Conservation (phyloP, 371 early-diverging fungal genomes). For the Cokeromyces recurvatus region DNA sequence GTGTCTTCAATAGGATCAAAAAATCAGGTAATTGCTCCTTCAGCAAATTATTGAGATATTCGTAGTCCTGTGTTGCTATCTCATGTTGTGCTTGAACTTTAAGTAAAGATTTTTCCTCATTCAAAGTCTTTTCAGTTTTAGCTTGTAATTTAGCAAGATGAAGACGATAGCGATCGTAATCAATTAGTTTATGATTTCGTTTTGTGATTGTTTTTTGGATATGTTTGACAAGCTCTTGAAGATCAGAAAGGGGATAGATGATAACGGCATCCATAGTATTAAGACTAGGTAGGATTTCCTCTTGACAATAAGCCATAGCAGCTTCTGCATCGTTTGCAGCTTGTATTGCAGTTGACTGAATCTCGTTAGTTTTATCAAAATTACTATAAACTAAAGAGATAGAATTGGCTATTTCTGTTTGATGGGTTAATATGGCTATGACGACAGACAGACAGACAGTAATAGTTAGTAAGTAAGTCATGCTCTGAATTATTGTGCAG, state of each 20-base stretch:
- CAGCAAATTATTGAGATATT: conserved; percentile 62
- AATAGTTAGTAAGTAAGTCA: not conserved
- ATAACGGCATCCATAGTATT: conserved; percentile 64
- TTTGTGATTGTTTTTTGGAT: conserved; percentile 71
- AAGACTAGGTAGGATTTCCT: conserved; percentile 63
- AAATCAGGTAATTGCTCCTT: conserved; percentile 69
- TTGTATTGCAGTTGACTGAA: conserved; percentile 43
- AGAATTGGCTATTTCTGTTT: conserved; percentile 62
- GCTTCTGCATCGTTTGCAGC: conserved; percentile 63
- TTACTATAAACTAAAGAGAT: conserved; percentile 58
- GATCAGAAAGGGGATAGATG: conserved; percentile 60
- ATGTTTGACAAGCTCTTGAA: conserved; percentile 52
- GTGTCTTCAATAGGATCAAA: conserved; percentile 45
- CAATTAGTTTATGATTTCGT: conserved; percentile 73
- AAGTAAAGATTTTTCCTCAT: conserved; percentile 64
- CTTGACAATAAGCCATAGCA: conserved; percentile 57
- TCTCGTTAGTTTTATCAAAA: conserved; percentile 16
- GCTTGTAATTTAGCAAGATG: conserved; percentile 54
- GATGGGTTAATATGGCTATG: conserved; percentile 64
- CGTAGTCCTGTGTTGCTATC: conserved; percentile 72
- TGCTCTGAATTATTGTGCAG: not conserved
- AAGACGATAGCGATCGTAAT: conserved; percentile 73
- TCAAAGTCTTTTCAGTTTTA: conserved; percentile 56
- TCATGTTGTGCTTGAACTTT: conserved; percentile 65
- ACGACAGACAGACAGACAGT: too few species aligned